A percentile compares a stretch with the other conserved stretches of the same genome.
These are phyloP conservation scores for Dactylellina parvicollis DNA, from an alignment of 2,329 filamentous ascomycete genomes.

Conservation along the genomic window DNA sequence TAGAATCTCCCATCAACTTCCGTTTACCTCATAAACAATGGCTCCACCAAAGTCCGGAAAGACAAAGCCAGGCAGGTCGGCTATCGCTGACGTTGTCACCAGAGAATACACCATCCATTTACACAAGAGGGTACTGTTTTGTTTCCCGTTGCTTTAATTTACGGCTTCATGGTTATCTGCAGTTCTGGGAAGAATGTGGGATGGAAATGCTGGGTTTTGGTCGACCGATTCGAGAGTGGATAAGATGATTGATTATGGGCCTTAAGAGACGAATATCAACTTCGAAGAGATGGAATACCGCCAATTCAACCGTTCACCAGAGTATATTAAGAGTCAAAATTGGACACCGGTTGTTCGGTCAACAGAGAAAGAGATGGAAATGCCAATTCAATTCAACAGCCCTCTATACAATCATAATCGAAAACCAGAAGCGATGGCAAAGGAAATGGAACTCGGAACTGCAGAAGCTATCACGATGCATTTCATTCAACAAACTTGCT, in stretches of 20 bases:
- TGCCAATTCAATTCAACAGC: background rate
- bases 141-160: conserved; percentile 20
- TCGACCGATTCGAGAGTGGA: no score
- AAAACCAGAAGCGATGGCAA: background rate
- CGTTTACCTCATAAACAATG: conserved; percentile 67
- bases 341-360: no score
- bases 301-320: no score
- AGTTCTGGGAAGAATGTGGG: conserved; percentile 24
- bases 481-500: conserved; percentile 6
- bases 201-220: background rate
- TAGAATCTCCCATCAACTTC: conserved; percentile 3
- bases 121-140: conserved; percentile 89
- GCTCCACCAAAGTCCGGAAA: conserved; percentile 71
- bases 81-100: conserved; percentile 98
- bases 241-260: no score
- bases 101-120: conserved; percentile 99
- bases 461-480: conserved; percentile 59
- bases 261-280: no score
- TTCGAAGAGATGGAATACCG: no score
- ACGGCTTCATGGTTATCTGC: conserved; percentile 48
- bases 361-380: background rate
- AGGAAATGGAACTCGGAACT: background rate
- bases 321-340: no score
- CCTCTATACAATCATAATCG: background rate
- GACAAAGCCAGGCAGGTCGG: conserved; percentile 82